A percentile compares a stretch with the other conserved stretches of the same genome.
Evolutionary conservation across 1,284 basidiomycete species (phyloP).

Genomic region (Gomphus bonarii): DNA sequence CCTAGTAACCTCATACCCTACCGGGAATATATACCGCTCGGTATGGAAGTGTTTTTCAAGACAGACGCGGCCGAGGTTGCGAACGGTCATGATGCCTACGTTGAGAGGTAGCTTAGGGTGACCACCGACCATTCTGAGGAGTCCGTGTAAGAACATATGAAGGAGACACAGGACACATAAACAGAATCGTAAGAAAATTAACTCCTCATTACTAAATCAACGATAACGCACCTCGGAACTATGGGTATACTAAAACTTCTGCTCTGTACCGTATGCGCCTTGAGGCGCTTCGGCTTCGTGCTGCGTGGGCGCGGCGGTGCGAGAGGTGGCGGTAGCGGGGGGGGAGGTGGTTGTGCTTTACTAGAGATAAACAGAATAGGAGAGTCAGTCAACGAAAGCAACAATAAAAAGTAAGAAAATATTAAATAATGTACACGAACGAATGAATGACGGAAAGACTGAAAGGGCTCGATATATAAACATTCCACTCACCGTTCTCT

Average conservation of each 20-base stretch:
- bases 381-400: no score
- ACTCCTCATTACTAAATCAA: not conserved
- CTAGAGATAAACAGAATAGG: no score
- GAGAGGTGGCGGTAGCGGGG: conserved; percentile 6
- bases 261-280: conserved; percentile 66
- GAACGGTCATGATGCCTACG: conserved; percentile 74
- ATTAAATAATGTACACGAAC: no score
- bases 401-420: not conserved
- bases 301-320: conserved; percentile 20
- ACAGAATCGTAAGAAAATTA: no score
- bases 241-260: conserved; percentile 65
- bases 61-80: conserved; percentile 59
- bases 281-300: conserved; percentile 61
- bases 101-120: conserved; percentile 62
- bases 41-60: conserved; percentile 76
- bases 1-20: conserved; percentile 75
- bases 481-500: conserved; percentile 8
- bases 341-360: no score
- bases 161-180: no score
- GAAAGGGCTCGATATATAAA: no score
- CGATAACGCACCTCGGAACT: conserved; percentile 50
- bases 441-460: no score
- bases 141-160: not conserved
- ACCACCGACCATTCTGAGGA: conserved; percentile 19
- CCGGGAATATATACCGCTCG: conserved; percentile 75